Evolutionary conservation across 1,284 basidiomycete genomes (phyloP), one percentile per base, ranked within the genome.

Genomic region (Rhizopogon parksii): DNA sequence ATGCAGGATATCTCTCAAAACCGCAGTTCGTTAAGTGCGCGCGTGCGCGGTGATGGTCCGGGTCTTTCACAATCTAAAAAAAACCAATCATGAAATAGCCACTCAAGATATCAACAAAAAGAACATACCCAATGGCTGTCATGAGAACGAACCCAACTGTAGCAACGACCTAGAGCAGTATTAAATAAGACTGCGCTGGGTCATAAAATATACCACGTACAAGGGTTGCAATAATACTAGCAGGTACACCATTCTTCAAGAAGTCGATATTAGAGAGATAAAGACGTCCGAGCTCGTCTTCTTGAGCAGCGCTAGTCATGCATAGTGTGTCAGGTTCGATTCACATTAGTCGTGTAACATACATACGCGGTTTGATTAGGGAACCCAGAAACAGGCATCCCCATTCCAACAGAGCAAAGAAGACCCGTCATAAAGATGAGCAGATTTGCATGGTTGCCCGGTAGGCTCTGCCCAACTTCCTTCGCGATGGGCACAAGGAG

Each of bases 381-480:
- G 75, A 99, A 98, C 5, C 95, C 95, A 53, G 90, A 94, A 34
- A 98, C 94, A 3, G 95, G 95, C 77, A 99, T 88, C 5, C 95
- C 96, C 95, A 99, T 99, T 1, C 95, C 96, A 2, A 92, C 80
- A 27, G 91, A 95, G 61, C 95, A 97, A 51, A 96, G 89, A 55
- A 99, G 73, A 2, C 84, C 92, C 7, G 94, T 98, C 43, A 91
- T 80, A 73, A 96, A 95, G 61, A 96, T 90, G 55, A 97, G 78
- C 7, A 96, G 71, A 61, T 92, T 83, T 53, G 80, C 75, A 58
- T 87, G 88, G 50, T 76, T 61, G 2, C 75, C 83, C 2, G 82
- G 77, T 50, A 98, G 74, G 40, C 80, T 87, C 27, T 77, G 73
- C 3, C 93, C 96, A 14, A 99, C 91, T 68, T 93, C 84, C 52